Evolutionary conservation across 2,329 filamentous ascomycete species (phyloP).

Genomic region (Fusarium verticillioides): DNA sequence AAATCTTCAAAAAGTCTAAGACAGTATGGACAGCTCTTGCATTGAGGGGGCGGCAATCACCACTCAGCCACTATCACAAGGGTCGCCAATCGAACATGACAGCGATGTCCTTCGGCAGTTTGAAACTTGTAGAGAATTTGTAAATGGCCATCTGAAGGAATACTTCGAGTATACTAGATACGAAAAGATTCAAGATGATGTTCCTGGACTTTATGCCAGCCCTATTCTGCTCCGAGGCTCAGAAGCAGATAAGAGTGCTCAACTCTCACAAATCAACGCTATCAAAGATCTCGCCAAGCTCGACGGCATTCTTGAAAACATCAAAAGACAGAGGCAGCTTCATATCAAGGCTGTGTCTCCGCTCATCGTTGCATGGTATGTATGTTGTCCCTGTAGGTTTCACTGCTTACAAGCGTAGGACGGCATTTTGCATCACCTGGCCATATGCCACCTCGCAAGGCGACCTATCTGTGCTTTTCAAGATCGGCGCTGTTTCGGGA

Average conservation of each 20-base stretch:
- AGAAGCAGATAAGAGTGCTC: fast-evolving
- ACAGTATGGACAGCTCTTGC: fast-evolving
- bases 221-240: fast-evolving
- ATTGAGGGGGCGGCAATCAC: fast-evolving
- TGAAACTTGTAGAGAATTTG: background rate
- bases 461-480: fast-evolving
- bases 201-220: background rate
- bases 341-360: background rate
- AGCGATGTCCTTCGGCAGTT: background rate
- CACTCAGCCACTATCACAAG: no score
- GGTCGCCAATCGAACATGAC: fast-evolving
- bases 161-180: background rate
- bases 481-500: fast-evolving
- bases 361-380: background rate
- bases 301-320: background rate
- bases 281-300: background rate
- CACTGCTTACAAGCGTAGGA: background rate
- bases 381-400: fast-evolving
- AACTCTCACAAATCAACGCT: background rate
- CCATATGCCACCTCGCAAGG: background rate
- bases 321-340: background rate
- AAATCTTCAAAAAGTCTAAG: fast-evolving
- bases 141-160: background rate
- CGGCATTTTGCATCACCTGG: background rate
- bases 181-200: fast-evolving